These are phyloP conservation scores for Cladorrhinum samala DNA, from an alignment of 495 filamentous ascomycete species.

Conservation along the genomic window DNA sequence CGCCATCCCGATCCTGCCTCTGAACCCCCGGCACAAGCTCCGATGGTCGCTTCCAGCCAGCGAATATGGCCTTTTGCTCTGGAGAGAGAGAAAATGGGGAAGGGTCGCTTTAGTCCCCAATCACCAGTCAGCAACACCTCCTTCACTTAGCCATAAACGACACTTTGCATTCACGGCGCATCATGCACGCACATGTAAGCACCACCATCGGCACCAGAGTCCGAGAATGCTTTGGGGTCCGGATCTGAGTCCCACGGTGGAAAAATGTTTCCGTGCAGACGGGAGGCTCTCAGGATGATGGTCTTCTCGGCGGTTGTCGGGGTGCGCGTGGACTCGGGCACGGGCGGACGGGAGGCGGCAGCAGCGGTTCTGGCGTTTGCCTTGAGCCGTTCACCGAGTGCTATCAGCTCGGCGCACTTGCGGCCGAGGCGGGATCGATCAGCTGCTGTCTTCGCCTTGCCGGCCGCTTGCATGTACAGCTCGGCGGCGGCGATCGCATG, in stretches of 20 bases:
- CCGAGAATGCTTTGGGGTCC: conserved; percentile 44
- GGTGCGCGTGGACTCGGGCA: conserved; percentile 54
- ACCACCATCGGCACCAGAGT: conserved; percentile 33
- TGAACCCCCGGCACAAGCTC: conserved; percentile 38
- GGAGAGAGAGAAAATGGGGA: conserved; percentile 62
- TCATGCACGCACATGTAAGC: conserved; percentile 17
- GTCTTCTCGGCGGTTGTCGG: conserved; percentile 69
- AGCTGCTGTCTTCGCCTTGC: conserved; percentile 40
- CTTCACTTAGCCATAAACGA: neutral
- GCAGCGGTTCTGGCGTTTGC: conserved; percentile 19
- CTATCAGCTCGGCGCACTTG: conserved; percentile 62
- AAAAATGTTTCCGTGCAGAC: conserved; percentile 72
- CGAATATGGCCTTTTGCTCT: conserved; percentile 63
- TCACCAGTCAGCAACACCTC: conserved; percentile 6
- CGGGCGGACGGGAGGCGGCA: conserved; percentile 26
- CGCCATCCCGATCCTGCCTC: neutral
- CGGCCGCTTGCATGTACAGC: conserved; percentile 67
- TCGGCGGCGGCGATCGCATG: conserved; percentile 70
- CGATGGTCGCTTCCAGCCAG: conserved; percentile 71
- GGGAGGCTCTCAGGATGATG: conserved; percentile 68
- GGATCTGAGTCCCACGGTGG: conserved; percentile 71
- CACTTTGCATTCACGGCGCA: neutral
- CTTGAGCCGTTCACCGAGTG: conserved; percentile 70
- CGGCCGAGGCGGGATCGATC: conserved; percentile 55
- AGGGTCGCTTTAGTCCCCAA: conserved; percentile 52